These are phyloP conservation scores for Hemileia vastatrix DNA, from an alignment of 1,284 basidiomycete genomes.

Conservation along the genomic window DNA sequence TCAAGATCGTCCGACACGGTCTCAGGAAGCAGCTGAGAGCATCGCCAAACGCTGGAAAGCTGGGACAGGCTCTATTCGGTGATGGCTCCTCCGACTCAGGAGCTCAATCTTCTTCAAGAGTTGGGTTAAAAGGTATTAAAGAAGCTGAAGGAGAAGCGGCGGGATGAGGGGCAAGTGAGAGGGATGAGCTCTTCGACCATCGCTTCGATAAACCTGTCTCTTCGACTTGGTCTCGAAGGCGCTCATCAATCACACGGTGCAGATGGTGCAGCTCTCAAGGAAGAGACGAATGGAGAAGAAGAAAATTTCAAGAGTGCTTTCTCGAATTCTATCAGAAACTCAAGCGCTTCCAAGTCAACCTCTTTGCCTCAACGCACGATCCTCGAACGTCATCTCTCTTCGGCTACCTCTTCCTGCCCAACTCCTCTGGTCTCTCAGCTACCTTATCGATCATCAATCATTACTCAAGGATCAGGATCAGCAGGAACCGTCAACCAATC, in stretches of 20 bases:
- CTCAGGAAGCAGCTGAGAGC: background rate
- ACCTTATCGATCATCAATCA: no score
- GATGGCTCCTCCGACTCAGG: background rate
- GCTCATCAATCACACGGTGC: background rate
- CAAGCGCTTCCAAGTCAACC: background rate
- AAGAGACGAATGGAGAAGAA: background rate
- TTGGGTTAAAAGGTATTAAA: background rate
- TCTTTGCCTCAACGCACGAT: background rate
- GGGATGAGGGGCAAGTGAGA: background rate
- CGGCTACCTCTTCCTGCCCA: background rate
- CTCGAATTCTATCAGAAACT: no score
- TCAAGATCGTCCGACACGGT: background rate
- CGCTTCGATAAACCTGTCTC: background rate
- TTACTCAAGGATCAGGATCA: no score
- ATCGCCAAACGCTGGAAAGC: background rate
- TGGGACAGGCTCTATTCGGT: background rate
- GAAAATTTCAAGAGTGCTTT: background rate
- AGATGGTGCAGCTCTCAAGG: background rate
- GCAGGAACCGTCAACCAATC: no score
- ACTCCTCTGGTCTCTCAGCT: no score
- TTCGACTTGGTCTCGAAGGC: background rate
- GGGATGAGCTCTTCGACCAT: background rate
- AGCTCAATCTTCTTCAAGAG: background rate
- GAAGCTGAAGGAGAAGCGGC: background rate
- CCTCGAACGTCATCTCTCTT: background rate